Evolutionary conservation across 331 rosid species (phyloP).

Genomic region (Quercus lobata): DNA sequence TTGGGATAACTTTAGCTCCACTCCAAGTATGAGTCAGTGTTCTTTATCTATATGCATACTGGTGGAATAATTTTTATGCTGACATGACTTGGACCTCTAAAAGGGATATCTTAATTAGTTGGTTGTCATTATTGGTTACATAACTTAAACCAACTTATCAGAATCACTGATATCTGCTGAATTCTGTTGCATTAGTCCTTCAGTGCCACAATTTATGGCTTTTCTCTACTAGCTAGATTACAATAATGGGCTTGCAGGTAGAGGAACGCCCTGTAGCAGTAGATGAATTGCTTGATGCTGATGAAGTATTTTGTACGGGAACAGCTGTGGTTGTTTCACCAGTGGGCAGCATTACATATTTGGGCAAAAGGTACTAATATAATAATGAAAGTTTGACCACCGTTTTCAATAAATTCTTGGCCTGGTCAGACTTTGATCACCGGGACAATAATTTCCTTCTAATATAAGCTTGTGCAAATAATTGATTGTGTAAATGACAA

Average conservation of each 20-base stretch:
- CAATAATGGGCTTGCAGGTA: constrained; percentile 45
- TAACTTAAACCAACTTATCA: neutral
- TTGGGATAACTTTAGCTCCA: no score
- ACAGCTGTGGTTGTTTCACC: constrained; percentile 99
- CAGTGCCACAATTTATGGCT: neutral
- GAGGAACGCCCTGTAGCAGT: constrained; percentile 89
- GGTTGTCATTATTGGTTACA: neutral
- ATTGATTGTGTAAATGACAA: neutral
- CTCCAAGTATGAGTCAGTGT: neutral
- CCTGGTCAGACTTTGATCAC: neutral
- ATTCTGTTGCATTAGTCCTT: neutral
- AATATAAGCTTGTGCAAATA: neutral
- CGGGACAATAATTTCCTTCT: neutral
- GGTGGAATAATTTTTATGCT: neutral
- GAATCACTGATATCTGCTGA: neutral
- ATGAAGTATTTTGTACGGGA: constrained; percentile 96
- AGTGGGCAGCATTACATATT: constrained; percentile 89
- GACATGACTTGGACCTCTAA: neutral
- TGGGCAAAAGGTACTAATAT: constrained; percentile 52
- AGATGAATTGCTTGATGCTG: constrained; percentile 93
- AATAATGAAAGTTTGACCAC: neutral
- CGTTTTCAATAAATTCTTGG: neutral
- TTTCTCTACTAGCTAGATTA: neutral
- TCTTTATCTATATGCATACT: neutral
- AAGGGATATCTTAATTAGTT: neutral